phyloP scores from a whole-genome alignment of 257 asterid genomes.

The Leonotis leonurus region DNA sequence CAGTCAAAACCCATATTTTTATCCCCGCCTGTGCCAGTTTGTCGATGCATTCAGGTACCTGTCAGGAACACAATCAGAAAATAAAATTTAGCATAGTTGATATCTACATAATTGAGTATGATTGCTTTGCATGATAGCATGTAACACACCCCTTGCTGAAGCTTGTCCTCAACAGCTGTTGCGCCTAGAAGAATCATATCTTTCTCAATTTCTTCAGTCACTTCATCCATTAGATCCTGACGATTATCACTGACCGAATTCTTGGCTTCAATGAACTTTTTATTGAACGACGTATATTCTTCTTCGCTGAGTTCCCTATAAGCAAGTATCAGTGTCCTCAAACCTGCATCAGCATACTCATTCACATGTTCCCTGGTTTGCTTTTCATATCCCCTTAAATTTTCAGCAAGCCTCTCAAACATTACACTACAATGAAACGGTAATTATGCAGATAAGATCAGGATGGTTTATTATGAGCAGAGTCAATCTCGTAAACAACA shows the following conservation, averaged over 20 bases:
- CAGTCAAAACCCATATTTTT: constrained; percentile 85
- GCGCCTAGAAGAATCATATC: constrained; percentile 73
- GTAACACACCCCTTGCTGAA: constrained; percentile 58
- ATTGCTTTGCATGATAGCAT: background rate
- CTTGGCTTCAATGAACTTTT: constrained; percentile 39
- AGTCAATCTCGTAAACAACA: no score
- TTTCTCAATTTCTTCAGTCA: constrained; percentile 47
- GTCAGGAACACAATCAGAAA: constrained; percentile 7
- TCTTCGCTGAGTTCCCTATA: constrained; percentile 53
- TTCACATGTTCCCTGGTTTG: constrained; percentile 46
- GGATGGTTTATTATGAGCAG: background rate
- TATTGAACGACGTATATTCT: constrained; percentile 36
- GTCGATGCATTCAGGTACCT: constrained; percentile 85
- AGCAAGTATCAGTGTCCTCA: constrained; percentile 66
- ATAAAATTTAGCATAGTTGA: constrained; percentile 11
- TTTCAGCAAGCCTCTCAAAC: constrained; percentile 50
- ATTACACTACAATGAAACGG: constrained; percentile 39
- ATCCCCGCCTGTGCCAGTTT: constrained; percentile 82
- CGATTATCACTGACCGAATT: constrained; percentile 52
- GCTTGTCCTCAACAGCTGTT: constrained; percentile 74
- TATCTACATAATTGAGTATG: background rate
- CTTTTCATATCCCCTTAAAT: constrained; percentile 43
- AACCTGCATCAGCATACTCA: constrained; percentile 67
- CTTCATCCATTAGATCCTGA: constrained; percentile 43
- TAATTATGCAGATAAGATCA: background rate